Evolutionary conservation across 176 grass and related monocot species (phyloP).

Genomic region (Tillandsia fasciculata): DNA sequence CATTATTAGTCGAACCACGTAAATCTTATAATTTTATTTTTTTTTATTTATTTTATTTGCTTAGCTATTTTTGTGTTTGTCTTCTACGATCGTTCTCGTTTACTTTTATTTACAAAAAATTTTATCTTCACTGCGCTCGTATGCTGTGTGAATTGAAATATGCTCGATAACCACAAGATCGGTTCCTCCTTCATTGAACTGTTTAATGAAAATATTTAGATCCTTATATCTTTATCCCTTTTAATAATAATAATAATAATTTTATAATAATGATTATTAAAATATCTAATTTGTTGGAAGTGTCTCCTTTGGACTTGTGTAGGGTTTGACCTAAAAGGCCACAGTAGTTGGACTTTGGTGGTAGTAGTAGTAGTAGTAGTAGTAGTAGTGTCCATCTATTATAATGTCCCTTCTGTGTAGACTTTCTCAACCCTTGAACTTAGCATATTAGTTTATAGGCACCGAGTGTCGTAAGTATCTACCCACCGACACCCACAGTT

Average conservation of each 20-base stretch:
- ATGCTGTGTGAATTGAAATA: too few species aligned
- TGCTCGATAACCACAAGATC: too few species aligned
- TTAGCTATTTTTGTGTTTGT: too few species aligned
- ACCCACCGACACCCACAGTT: neutral
- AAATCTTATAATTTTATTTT: too few species aligned
- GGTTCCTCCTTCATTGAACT: neutral
- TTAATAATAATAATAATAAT: neutral
- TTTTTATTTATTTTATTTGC: too few species aligned
- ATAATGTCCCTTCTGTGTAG: neutral
- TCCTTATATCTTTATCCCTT: neutral
- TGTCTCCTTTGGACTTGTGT: slow-evolving; percentile 33
- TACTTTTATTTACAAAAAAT: too few species aligned
- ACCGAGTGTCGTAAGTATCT: neutral
- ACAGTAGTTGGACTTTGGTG: too few species aligned
- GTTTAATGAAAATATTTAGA: neutral
- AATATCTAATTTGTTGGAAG: slow-evolving; percentile 19
- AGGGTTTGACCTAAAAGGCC: slow-evolving; percentile 40
- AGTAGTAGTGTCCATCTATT: too few species aligned
- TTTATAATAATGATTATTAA: neutral
- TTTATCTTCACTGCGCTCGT: too few species aligned
- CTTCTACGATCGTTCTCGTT: too few species aligned
- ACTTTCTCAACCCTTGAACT: neutral
- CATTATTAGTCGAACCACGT: too few species aligned
- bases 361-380: too few species aligned
- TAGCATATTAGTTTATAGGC: neutral